Evolutionary conservation across 2,329 filamentous ascomycete genomes (phyloP).

Genomic region (Eutypella sp.): DNA sequence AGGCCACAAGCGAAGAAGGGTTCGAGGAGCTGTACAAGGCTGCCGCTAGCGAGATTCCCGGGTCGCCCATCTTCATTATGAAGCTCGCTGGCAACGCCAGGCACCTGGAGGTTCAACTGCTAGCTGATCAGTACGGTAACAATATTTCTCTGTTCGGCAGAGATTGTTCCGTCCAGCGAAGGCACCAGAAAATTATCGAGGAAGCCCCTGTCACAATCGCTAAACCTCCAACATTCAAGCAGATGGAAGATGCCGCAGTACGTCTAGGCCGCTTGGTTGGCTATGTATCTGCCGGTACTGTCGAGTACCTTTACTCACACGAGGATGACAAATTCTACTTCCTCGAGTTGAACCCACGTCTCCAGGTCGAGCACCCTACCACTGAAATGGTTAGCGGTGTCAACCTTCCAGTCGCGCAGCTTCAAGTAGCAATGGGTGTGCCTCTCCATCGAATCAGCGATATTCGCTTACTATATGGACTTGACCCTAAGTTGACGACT

Average conservation of each 20-base stretch:
- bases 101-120: conserved; percentile 93
- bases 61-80: conserved; percentile 99
- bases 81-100: conserved; percentile 95
- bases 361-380: conserved; percentile 98
- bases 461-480: conserved; percentile 92
- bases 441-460: conserved; percentile 93
- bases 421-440: conserved; percentile 98
- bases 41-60: conserved; percentile 93
- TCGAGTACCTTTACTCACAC: conserved; percentile 98
- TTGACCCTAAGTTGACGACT: conserved; percentile 79
- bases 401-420: conserved; percentile 92
- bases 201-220: conserved; percentile 97
- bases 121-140: conserved; percentile 99
- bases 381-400: conserved; percentile 99
- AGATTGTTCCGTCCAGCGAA: conserved; percentile 96
- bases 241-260: conserved; percentile 95
- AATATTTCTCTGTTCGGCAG: conserved; percentile 98
- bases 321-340: conserved; percentile 99
- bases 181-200: conserved; percentile 99
- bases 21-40: conserved; percentile 90
- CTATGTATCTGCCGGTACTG: conserved; percentile 97
- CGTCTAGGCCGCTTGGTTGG: conserved; percentile 90
- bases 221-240: conserved; percentile 80
- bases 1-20: conserved; percentile 78
- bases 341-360: conserved; percentile 95